Evolutionary conservation across 1,139 yeast genomes (phyloP), one percentile per base, ranked within the genome.

Genomic region (Lodderomyces theae): DNA sequence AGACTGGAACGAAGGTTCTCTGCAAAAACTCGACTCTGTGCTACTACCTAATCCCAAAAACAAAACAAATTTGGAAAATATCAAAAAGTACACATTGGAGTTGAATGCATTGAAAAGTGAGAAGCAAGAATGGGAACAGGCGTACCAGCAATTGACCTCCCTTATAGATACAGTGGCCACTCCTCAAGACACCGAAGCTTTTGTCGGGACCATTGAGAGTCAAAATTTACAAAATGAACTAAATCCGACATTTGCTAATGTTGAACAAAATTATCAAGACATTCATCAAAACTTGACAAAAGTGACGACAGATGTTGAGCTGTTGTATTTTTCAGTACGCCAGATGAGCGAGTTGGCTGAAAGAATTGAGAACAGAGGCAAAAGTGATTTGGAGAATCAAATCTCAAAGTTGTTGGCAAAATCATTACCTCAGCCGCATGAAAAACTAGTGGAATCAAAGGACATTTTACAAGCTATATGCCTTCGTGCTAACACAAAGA

Each of bases 1-100:
- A 5, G 79, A 85, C 52, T 86, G 94, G 94, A 81, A 83, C 69
- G 67, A 66, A 41, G 58, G 72, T 19, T 58, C 50, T 6, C 52
- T 51, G 1, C 51, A 52, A 16, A 43, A 48, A 17, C 40, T 46
- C 6, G 49, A 58, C 42, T 34, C 39, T 4, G 55, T 61, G 35
- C 50, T 69, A 9, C 56, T 69, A 40, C 83, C 86, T 1, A 82
- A 83, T 53, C 75, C 78, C n/a, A 68, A 76, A 35, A 83, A 82
- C 51, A 59, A 66, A 17, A 66, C 74, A 21, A 82, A 81, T 51
- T 52, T 58, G 26, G 63, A 66, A 26, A 77, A 74, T 42, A 59
- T 80, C 19, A 64, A 66, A 35, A 63, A 70, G 26, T 75, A 76
- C 51, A 64, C 71, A 30, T 56, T 61, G 28, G 72, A 79, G 47